Percentiles rank a stretch among this genome's conserved stretches.
phyloP scores from a whole-genome alignment of 2,329 filamentous ascomycete species.

The Colletotrichum sublineola region DNA sequence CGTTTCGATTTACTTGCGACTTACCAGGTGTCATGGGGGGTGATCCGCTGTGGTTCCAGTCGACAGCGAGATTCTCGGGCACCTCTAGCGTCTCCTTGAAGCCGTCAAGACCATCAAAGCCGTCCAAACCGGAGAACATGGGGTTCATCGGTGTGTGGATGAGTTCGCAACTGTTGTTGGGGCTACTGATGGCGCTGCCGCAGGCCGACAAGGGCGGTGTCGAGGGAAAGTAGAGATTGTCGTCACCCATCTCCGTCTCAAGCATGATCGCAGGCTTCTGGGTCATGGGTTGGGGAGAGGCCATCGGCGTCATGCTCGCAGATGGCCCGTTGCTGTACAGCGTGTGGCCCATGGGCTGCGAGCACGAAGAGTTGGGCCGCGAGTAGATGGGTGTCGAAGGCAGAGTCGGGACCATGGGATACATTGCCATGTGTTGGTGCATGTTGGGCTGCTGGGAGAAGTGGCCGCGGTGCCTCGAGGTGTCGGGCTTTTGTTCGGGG shows the following conservation, averaged over 20 bases:
- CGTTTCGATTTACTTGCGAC: conserved; percentile 55
- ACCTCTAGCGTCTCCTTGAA: conserved; percentile 80
- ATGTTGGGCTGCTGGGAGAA: conserved; percentile 66
- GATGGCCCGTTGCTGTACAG: conserved; percentile 69
- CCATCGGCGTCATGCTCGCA: conserved; percentile 78
- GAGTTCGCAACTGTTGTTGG: conserved; percentile 77
- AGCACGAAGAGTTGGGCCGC: conserved; percentile 74
- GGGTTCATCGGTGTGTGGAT: conserved; percentile 87
- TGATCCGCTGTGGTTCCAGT: conserved; percentile 83
- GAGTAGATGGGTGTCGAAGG: conserved; percentile 75
- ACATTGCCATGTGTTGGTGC: conserved; percentile 66
- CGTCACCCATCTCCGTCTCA: conserved; percentile 79
- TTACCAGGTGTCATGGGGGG: conserved; percentile 93
- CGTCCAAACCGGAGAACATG: conserved; percentile 80
- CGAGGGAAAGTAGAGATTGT: conserved; percentile 81
- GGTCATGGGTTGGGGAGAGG: conserved; percentile 79
- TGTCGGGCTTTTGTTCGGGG: conserved; percentile 79
- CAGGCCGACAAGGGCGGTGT: conserved; percentile 90
- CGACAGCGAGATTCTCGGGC: conserved; percentile 79
- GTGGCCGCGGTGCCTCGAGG: conserved; percentile 77
- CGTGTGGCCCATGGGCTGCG: conserved; percentile 68
- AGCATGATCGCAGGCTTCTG: conserved; percentile 81
- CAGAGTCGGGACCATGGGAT: conserved; percentile 68
- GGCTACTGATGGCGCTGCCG: conserved; percentile 88
- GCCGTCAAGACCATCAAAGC: conserved; percentile 65